A percentile compares a stretch with the other conserved stretches of the same genome.
These are phyloP conservation scores for Epichloe gansuensis DNA, from an alignment of 2,329 filamentous ascomycete species.

Conservation along the genomic window DNA sequence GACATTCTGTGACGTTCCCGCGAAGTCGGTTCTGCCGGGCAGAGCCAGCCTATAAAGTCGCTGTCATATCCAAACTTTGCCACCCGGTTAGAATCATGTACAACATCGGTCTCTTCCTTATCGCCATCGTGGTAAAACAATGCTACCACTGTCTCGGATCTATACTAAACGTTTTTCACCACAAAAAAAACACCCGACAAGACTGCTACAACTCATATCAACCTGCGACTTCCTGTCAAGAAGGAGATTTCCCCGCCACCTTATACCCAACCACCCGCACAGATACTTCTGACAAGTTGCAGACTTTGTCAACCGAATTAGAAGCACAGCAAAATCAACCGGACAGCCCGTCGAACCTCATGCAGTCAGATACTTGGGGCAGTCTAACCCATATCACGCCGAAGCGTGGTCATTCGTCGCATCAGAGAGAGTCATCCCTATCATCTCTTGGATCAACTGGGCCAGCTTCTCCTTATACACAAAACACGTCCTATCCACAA, in stretches of 20 bases:
- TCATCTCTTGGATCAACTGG: conserved; percentile 48
- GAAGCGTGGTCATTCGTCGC: conserved; percentile 28
- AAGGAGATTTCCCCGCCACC: background rate
- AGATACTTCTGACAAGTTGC: background rate
- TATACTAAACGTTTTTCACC: background rate
- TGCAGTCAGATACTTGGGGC: conserved; percentile 32
- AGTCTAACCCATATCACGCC: conserved; percentile 24
- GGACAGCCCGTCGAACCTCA: conserved; percentile 14
- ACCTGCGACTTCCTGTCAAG: background rate
- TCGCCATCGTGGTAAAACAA: background rate
- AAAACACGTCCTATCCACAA: conserved; percentile 43
- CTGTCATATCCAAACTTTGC: conserved; percentile 3
- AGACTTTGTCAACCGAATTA: background rate
- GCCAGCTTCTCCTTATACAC: conserved; percentile 45
- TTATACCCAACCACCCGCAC: background rate
- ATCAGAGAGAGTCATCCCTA: conserved; percentile 48
- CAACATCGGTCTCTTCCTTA: background rate
- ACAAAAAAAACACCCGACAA: background rate
- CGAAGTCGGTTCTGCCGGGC: conserved; percentile 5
- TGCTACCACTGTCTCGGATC: background rate
- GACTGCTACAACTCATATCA: background rate
- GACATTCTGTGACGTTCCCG: conserved; percentile 7
- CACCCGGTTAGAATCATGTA: background rate
- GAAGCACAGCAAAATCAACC: background rate
- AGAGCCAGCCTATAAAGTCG: conserved; percentile 5